These are phyloP conservation scores for Amaranthus tricolor DNA, from an alignment of 179 eudicot species.

Conservation along the genomic window DNA sequence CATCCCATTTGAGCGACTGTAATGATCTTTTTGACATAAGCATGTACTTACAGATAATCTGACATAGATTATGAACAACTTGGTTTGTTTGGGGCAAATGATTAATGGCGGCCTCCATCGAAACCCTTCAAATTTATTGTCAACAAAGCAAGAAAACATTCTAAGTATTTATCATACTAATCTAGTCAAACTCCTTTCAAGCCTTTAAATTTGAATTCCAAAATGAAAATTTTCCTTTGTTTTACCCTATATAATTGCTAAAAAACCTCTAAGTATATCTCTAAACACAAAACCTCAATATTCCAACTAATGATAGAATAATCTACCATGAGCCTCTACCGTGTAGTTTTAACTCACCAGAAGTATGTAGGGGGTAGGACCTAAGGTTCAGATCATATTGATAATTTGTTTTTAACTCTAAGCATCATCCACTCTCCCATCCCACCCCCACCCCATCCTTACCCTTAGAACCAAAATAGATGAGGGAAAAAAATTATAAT, in stretches of 20 bases:
- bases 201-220: background rate
- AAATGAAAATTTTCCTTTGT: background rate
- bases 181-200: background rate
- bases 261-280: background rate
- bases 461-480: no score
- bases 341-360: background rate
- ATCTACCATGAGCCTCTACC: background rate
- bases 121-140: no score
- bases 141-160: background rate
- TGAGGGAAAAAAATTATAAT: background rate
- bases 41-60: background rate
- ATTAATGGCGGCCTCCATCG: background rate
- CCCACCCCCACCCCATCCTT: no score
- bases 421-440: no score
- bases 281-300: background rate
- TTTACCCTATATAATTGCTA: background rate
- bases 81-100: background rate
- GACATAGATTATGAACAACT: background rate
- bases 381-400: background rate
- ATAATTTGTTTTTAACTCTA: background rate
- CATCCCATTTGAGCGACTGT: background rate
- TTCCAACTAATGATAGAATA: background rate
- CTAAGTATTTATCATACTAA: background rate
- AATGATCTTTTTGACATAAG: background rate
- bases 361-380: background rate